Conservation (phyloP, 129 eudicot species). For the Helianthus annuus region HanXRQr2.0-SUNRISE NC_035440.2:11937675-11938174, state of each 20-base stretch:
- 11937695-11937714: not conserved
- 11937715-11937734: not conserved
- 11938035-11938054: too few relatives aligned
- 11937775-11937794: not conserved
- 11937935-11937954: not conserved
- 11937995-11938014: not conserved
- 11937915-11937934: not conserved
- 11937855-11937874: not conserved
- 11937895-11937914: not conserved
- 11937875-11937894: not conserved
- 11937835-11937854: not conserved
- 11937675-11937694: too few relatives aligned
- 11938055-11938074: too few relatives aligned
- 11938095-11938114: too few relatives aligned
- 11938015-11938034: too few relatives aligned
- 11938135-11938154: too few relatives aligned
- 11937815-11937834: not conserved
- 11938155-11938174: too few relatives aligned
- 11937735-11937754: not conserved
- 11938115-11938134: too few relatives aligned
- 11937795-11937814: not conserved
- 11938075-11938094: too few relatives aligned
- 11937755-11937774: not conserved
- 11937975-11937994: not conserved
- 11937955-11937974: not conserved